These are phyloP conservation scores for Pichia cephalocereana DNA, from an alignment of 805 yeast genomes.

Conservation along the genomic window DNA sequence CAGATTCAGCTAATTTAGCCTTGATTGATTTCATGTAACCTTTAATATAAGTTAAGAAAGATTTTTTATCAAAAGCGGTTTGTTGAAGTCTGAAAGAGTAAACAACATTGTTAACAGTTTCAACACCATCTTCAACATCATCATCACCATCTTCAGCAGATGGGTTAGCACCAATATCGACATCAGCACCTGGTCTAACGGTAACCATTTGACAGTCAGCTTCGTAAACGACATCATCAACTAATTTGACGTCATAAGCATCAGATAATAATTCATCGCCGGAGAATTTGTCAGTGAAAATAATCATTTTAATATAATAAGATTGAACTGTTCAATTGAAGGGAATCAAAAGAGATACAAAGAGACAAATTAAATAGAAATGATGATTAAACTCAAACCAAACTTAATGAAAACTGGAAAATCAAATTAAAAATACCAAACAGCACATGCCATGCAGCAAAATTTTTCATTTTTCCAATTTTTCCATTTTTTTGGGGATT, in stretches of 20 bases:
- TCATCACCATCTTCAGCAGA: slow-evolving; percentile 94
- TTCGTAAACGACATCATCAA: slow-evolving; percentile 89
- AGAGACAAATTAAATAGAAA: too few relatives aligned
- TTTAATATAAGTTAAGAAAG: slow-evolving; percentile 93
- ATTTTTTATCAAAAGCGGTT: slow-evolving; percentile 96
- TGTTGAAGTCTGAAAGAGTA: slow-evolving; percentile 97
- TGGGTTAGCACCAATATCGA: slow-evolving; percentile 99
- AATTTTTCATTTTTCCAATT: not conserved
- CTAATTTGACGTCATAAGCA: slow-evolving; percentile 85
- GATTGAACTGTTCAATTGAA: not conserved
- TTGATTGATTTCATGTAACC: slow-evolving; percentile 97
- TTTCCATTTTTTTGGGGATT: too few relatives aligned
- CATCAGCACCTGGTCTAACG: slow-evolving; percentile 76
- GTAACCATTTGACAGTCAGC: slow-evolving; percentile 92
- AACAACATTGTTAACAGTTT: slow-evolving; percentile 95
- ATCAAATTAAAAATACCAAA: too few relatives aligned
- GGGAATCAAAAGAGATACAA: too few relatives aligned
- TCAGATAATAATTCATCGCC: slow-evolving; percentile 96
- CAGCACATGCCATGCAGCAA: too few relatives aligned
- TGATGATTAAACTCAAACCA: too few relatives aligned
- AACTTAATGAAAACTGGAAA: too few relatives aligned
- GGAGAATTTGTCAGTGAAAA: slow-evolving; percentile 71
- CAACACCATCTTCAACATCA: slow-evolving; percentile 72
- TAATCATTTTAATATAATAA: slow-evolving; percentile 23
- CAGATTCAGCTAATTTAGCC: slow-evolving; percentile 78